Evolutionary conservation across 164 flowering plant genomes (phyloP), one percentile per base, ranked within the genome.

Genomic region (Pachysandra terminalis): DNA sequence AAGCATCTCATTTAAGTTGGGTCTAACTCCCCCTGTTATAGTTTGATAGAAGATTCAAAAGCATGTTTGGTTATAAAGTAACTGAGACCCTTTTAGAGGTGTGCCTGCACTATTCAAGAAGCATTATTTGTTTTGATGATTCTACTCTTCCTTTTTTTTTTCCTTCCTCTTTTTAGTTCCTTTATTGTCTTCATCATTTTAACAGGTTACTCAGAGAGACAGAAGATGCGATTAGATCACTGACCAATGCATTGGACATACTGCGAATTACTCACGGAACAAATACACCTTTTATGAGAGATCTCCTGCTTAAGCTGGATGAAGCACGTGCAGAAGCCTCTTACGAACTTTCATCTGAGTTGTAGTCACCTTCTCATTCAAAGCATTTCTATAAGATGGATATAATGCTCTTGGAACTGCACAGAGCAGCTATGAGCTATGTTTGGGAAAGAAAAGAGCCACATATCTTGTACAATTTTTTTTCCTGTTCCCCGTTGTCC

Each of bases 251-350:
- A 22, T 77, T 69, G 17, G 86, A 87, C 53, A 76, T 91, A 68
- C 76, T 94, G 70, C 83, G 85, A 52, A 77, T 85, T 61, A 91
- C 96, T 67, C 98, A 94, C 66, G 97, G 98, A 14, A 83, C 87
- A 62, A 85, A 75, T 54, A 78, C 90, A 17, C 75, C 81, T 27
- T 90, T 91, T 65, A 61, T 85, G 83, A 86, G 79, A 81, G 97
- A 91, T 19, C 92, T 94, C 23, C 26, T 80, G 56, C 13, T 66
- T 74, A 87, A 79, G 81, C 71, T 91, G 79, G 93, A 87, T 41
- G 97, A 91, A 83, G 98, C 98, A 59, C 90, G 74, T 10, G 96
- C 96, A 22, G 96, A 91, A 83, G 90, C 89, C 55, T 82, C 87
- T 69, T 79, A 87, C 80, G 87, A 78, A 68, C 77, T 32, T 19